These are phyloP conservation scores for Fusarium fracticaudum DNA, from an alignment of 2,329 filamentous ascomycete species.

Conservation along the genomic window DNA sequence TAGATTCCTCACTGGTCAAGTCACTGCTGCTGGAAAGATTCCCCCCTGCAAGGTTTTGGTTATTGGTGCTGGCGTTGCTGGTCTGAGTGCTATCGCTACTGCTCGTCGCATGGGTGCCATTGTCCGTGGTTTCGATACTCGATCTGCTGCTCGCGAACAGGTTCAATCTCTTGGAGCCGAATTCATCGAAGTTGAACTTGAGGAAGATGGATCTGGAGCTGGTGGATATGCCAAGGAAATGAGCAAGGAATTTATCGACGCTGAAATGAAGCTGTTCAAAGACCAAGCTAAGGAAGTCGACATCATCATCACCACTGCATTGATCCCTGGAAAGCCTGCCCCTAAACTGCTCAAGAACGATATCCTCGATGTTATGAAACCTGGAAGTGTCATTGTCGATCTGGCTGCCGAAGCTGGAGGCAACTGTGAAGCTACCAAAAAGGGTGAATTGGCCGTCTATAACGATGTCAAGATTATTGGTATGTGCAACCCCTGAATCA, in stretches of 20 bases:
- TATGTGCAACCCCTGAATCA: conserved; percentile 43
- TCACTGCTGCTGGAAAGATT: conserved; percentile 90
- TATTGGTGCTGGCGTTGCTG: conserved; percentile 90
- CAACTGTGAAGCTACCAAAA: conserved; percentile 84
- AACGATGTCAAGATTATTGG: conserved; percentile 87
- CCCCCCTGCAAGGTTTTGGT: conserved; percentile 90
- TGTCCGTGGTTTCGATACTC: conserved; percentile 90
- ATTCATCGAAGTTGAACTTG: conserved; percentile 85
- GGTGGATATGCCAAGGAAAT: conserved; percentile 94
- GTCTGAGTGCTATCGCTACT: conserved; percentile 87
- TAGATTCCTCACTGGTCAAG: conserved; percentile 87
- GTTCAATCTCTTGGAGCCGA: conserved; percentile 91
- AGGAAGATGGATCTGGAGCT: conserved; percentile 85
- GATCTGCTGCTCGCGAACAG: conserved; percentile 86
- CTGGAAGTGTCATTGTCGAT: conserved; percentile 88
- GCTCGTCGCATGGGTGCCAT: conserved; percentile 88
- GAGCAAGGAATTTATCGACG: conserved; percentile 92
- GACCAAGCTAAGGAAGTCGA: conserved; percentile 89
- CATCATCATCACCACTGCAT: conserved; percentile 91
- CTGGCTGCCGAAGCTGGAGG: conserved; percentile 88
- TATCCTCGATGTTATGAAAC: conserved; percentile 87
- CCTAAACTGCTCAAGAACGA: conserved; percentile 85
- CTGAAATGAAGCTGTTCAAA: conserved; percentile 91
- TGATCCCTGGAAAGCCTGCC: conserved; percentile 85
- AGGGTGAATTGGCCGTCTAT: conserved; percentile 75